Evolutionary conservation across 257 asterid genomes (phyloP).

Genomic region (Solanum appendiculatum): DNA sequence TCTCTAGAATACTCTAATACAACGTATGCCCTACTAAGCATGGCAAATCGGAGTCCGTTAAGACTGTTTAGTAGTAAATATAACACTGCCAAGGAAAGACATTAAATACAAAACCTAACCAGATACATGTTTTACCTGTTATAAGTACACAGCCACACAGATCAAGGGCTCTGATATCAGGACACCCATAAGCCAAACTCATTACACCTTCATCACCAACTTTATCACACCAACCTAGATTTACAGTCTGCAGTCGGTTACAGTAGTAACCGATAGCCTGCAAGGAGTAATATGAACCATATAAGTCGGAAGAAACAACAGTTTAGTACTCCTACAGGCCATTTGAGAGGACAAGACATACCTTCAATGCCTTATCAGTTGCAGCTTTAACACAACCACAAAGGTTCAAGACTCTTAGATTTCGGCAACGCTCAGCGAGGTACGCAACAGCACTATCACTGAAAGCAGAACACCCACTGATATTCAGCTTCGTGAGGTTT

Average conservation of each 20-base stretch:
- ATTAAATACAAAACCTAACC: not conserved
- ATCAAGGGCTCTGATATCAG: constrained; percentile 76
- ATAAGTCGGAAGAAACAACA: not conserved
- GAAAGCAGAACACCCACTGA: constrained; percentile 85
- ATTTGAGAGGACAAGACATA: not conserved
- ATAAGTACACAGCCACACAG: constrained; percentile 91
- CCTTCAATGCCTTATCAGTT: constrained; percentile 88
- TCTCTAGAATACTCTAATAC: not conserved
- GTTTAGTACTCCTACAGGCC: not conserved
- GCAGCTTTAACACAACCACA: constrained; percentile 90
- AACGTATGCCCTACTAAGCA: not conserved
- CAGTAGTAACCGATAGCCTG: constrained; percentile 91
- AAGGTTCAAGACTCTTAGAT: constrained; percentile 63
- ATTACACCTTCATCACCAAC: constrained; percentile 85
- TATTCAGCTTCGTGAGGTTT: constrained; percentile 63
- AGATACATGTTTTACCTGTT: constrained; percentile 40
- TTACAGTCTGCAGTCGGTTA: constrained; percentile 63
- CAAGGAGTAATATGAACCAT: not conserved
- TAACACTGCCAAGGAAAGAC: not conserved
- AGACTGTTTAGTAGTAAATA: not conserved
- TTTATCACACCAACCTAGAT: constrained; percentile 95
- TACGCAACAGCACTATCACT: constrained; percentile 73
- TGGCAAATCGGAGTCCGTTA: not conserved
- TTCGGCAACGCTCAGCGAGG: constrained; percentile 56
- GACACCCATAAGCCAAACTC: constrained; percentile 95